Evolutionary conservation across 2,329 filamentous ascomycete species (phyloP).

Genomic region (Aaosphaeria arxii): DNA sequence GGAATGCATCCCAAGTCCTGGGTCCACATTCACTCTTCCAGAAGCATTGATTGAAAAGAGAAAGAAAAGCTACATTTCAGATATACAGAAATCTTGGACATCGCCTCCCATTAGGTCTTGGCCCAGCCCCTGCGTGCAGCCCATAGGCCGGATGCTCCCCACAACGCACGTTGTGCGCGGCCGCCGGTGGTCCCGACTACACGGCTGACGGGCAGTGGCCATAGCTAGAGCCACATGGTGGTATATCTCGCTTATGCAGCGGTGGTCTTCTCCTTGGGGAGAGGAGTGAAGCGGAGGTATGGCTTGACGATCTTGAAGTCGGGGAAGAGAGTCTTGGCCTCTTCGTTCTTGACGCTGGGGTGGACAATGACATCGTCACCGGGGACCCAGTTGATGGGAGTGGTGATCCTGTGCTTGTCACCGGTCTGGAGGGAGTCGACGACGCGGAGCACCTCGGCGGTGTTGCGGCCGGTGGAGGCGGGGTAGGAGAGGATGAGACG

Average conservation of each 20-base stretch:
- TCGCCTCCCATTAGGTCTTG: no score
- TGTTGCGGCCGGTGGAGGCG: slow-evolving; percentile 58
- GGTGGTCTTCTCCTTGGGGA: slow-evolving; percentile 57
- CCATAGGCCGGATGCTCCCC: neutral
- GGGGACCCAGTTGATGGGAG: slow-evolving; percentile 61
- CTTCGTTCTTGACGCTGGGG: slow-evolving; percentile 56
- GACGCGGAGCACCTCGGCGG: slow-evolving; percentile 51
- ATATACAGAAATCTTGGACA: no score
- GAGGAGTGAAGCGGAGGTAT: slow-evolving; percentile 58
- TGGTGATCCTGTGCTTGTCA: slow-evolving; percentile 59
- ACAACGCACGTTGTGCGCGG: slow-evolving; percentile 2
- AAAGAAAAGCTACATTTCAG: no score
- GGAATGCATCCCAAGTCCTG: no score
- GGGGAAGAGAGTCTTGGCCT: slow-evolving; percentile 59
- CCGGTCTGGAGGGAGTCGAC: slow-evolving; percentile 54
- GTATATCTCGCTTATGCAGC: slow-evolving; percentile 31
- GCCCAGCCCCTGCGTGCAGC: no score
- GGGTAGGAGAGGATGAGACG: slow-evolving; percentile 62
- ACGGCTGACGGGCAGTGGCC: no score
- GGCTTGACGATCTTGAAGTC: slow-evolving; percentile 62
- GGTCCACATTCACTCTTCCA: no score
- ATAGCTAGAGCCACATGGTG: no score
- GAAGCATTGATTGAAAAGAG: no score
- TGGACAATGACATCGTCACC: slow-evolving; percentile 62
- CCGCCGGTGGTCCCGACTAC: neutral